phyloP scores from a whole-genome alignment of 257 asterid species.

The Jacaranda copaia region DNA sequence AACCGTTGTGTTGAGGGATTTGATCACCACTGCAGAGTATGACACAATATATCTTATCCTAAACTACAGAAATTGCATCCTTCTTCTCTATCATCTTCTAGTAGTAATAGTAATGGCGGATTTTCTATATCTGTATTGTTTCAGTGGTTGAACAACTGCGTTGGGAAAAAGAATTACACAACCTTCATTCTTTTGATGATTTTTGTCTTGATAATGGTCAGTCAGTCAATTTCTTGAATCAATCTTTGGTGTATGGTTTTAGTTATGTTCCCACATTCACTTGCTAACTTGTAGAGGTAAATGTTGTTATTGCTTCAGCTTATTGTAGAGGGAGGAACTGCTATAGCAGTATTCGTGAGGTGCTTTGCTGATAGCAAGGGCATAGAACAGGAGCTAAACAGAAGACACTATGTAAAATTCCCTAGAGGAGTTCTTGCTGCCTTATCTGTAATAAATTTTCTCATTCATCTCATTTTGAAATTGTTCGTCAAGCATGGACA shows the following conservation, averaged over 20 bases:
- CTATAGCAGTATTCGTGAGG: conserved; percentile 84
- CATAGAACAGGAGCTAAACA: conserved; percentile 63
- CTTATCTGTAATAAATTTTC: conserved; percentile 68
- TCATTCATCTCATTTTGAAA: conserved; percentile 17
- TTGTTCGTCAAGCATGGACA: background rate
- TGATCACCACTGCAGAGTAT: conserved; percentile 99
- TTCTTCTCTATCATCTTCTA: conserved; percentile 10
- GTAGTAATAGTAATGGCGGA: conserved; percentile 12
- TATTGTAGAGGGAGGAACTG: conserved; percentile 82
- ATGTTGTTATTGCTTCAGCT: conserved; percentile 64
- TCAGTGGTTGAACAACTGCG: conserved; percentile 99
- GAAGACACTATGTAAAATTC: conserved; percentile 60
- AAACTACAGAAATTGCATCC: conserved; percentile 17
- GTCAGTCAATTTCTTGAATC: conserved; percentile 22
- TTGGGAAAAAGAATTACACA: conserved; percentile 95
- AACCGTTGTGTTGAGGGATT: conserved; percentile 97
- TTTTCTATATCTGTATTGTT: conserved; percentile 34
- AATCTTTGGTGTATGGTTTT: background rate
- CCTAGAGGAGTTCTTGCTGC: conserved; percentile 90
- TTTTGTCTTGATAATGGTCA: conserved; percentile 82
- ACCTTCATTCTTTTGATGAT: conserved; percentile 90
- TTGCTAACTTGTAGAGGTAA: conserved; percentile 29
- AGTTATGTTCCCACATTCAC: background rate
- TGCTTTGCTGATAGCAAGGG: conserved; percentile 83
- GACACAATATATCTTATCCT: conserved; percentile 22